These are phyloP conservation scores for Saksenaea oblongispora DNA, from an alignment of 371 early-diverging fungal species.

Conservation along the genomic window DNA sequence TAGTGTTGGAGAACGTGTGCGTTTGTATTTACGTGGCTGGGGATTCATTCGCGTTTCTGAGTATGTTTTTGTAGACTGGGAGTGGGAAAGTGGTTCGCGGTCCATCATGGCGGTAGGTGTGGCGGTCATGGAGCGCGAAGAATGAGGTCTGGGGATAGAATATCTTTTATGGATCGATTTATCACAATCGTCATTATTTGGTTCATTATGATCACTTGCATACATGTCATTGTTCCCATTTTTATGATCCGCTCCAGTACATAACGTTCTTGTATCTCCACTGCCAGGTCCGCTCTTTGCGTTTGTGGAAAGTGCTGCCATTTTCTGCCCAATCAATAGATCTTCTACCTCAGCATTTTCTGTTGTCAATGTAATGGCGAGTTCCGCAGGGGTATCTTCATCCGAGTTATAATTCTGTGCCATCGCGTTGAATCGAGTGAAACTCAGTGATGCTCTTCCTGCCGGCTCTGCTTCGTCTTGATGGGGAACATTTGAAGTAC, in stretches of 20 bases:
- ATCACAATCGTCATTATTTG: background rate
- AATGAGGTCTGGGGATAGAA: background rate
- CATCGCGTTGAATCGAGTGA: background rate
- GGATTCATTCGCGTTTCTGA: background rate
- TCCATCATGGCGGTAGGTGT: background rate
- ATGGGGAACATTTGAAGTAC: background rate
- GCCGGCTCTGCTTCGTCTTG: background rate
- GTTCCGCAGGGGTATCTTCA: background rate
- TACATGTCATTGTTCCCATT: slow-evolving; percentile 1
- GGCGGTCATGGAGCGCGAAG: background rate
- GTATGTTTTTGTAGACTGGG: background rate
- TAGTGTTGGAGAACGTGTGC: background rate
- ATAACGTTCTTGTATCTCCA: background rate
- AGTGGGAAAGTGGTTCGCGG: background rate
- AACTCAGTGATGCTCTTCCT: background rate
- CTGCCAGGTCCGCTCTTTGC: background rate
- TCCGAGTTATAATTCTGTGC: background rate
- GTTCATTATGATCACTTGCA: slow-evolving; percentile 3
- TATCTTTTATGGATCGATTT: background rate
- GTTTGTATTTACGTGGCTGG: background rate
- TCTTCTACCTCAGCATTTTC: background rate
- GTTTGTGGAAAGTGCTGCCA: too few relatives aligned
- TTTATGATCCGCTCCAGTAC: background rate
- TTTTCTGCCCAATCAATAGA: background rate
- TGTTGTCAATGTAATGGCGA: background rate